These are phyloP conservation scores for Lentinula sp. DNA, from an alignment of 768 basidiomycete genomes.

Conservation along the genomic window DNA sequence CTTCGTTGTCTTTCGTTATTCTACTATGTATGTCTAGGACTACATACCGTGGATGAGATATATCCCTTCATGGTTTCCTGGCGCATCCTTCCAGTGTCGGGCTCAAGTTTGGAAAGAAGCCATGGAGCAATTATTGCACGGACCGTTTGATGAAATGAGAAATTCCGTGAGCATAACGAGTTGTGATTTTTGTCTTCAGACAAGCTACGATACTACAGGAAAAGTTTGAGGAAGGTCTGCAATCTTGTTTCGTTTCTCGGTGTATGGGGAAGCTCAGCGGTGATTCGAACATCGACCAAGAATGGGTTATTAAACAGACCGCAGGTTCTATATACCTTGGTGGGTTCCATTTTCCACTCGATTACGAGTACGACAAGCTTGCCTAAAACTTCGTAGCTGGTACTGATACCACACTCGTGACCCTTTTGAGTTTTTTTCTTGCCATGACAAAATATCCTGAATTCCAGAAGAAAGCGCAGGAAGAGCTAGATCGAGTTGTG, in stretches of 20 bases:
- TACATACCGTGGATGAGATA: constrained; percentile 20
- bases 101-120: constrained; percentile 32
- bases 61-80: constrained; percentile 26
- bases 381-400: constrained; percentile 9
- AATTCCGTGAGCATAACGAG: constrained; percentile 17
- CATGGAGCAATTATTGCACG: constrained; percentile 25
- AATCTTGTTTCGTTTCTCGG: background rate
- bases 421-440: constrained; percentile 23
- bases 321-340: background rate
- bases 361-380: background rate
- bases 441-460: constrained; percentile 24
- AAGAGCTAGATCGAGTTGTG: constrained; percentile 26
- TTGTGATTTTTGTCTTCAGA: background rate
- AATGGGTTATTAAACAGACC: background rate
- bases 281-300: background rate
- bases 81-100: constrained; percentile 27
- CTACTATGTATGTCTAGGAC: constrained; percentile 1
- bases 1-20: background rate
- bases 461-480: constrained; percentile 24
- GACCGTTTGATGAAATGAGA: constrained; percentile 28
- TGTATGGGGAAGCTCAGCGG: background rate
- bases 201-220: background rate
- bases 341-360: background rate
- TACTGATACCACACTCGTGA: constrained; percentile 20
- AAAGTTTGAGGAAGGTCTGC: background rate